Base-by-base conservation (phyloP, 2,329 filamentous ascomycete species). In the Pseudopyrenochaeta lycopersici region DNA sequence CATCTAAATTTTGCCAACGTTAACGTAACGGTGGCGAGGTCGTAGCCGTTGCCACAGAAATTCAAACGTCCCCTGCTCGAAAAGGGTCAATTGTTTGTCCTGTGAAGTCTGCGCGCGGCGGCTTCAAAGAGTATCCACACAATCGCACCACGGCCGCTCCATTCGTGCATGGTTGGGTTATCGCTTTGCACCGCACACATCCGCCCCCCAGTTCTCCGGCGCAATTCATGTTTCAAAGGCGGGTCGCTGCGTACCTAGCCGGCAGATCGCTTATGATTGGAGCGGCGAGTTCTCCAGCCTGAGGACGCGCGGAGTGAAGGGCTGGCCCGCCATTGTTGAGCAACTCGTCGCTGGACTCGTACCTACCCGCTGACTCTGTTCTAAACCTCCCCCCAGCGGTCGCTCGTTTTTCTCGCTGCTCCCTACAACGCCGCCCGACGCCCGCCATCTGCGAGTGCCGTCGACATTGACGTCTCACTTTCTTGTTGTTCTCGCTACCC, bases 401-500 rank as follows among this genome's bases (percentile, higher is more conserved):
- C 48, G 30, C 56, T 46, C 49, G 42, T 31, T 40, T n/a, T 48
- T 36, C n/a, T 32, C 47, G 23, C 33, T 7, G 46, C 45, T 23
- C 17, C 21, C 17, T 49, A 21, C 31, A 29, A 20, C 35, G 18
- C 27, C 15, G 2, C 10, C 17, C 18, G 20, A 4, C 10, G 15
- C 42, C 29, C 29, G 17, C 43, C 30, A 33, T 43, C 40, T 43
- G 40, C 40, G 23, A 42, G 23, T 5, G 38, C 18, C 29, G 14
- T 32, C 18, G 4, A 38, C 17, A 36, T 11, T 18, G 36, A 35
- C 39, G 51, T 60, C 57, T 50, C 53, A 52, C 53, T 51, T 60
- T 56, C 46, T 60, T 51, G 51, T 60, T 60, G 56, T 51, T 52
- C 57, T 58, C 55, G 48, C 52, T 53, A 39, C 51, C 48, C 56